Base-by-base conservation (phyloP, 2,329 filamentous ascomycete genomes). In the Claviceps digitariae region DNA sequence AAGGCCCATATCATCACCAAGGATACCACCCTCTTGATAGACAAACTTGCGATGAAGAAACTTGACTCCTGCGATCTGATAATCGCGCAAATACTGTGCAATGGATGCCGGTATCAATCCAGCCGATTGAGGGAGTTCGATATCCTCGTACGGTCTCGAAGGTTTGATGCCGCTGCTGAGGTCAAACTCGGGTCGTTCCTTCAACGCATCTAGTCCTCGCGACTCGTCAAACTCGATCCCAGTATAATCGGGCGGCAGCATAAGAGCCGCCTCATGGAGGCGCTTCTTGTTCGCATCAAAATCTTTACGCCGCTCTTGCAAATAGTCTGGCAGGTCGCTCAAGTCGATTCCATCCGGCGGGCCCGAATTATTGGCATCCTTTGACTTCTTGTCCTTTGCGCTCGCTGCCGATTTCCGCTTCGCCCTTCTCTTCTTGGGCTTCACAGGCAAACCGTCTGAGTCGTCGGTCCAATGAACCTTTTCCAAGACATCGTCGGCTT, bases 1-100 rank as follows among this genome's bases (percentile, higher is more conserved):
- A 34, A 98, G 69, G 21, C 93, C 93, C 93, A 98, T 98, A 63
- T 98, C 93, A 64, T 98, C 93, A 3, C 91, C 90, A 0, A 98
- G 75, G 23, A 98, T 87, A 1, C 87, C 89, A 1, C 93, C 93
- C 60, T 84, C 85, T 63, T 98, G 93, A 59, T 88, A 91, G 4
- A 96, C 85, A 64, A 97, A 97, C 23, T 87, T 78, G 55, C 87
- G 80, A 64, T 97, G 90, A 8, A 98, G 74, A 62, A 96, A 97
- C 34, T 79, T 77, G 15, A 86, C 87, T 5, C 93, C 93, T 29
- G 86, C 79, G 1, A 97, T 75, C 66, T 98, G 93, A 62, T 98
- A 98, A 57, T 90, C 87, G 55, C 93, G 82, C 49, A 98, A 73
- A 70, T 93, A 96, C 64, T 93, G 90, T 0, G 91, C 90, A 52